Percentiles rank a stretch among this genome's conserved stretches.
phyloP scores from a whole-genome alignment of 2,329 filamentous ascomycete genomes.

The Aspergillus sojae region DNA sequence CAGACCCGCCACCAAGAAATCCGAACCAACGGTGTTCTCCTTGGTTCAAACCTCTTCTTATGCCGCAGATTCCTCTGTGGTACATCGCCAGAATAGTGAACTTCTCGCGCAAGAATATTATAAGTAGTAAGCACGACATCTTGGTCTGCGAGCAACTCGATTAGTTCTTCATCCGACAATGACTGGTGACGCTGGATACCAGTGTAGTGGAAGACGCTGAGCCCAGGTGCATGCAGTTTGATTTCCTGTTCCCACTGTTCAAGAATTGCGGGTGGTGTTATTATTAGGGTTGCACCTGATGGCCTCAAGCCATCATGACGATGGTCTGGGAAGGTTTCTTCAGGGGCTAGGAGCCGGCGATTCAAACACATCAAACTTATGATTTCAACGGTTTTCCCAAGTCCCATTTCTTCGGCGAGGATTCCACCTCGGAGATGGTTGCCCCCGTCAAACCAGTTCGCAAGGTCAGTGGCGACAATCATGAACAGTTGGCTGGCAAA shows the following conservation, averaged over 20 bases:
- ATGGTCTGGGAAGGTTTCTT: conserved; percentile 18
- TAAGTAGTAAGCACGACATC: conserved; percentile 68
- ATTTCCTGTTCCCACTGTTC: conserved; percentile 67
- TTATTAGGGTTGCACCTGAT: conserved; percentile 63
- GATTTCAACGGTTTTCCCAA: conserved; percentile 55
- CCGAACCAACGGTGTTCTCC: conserved; percentile 74
- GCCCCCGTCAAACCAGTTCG: conserved; percentile 34
- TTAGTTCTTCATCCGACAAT: conserved; percentile 42
- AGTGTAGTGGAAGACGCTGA: conserved; percentile 60
- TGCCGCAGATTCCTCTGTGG: conserved; percentile 71
- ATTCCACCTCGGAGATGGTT: conserved; percentile 46
- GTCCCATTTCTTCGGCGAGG: conserved; percentile 54
- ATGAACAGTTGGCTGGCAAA: conserved; percentile 48
- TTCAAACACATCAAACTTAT: conserved; percentile 50
- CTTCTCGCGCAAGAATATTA: conserved; percentile 73
- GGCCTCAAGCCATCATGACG: conserved; percentile 30
- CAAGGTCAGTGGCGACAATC: conserved; percentile 40
- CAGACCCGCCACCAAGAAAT: conserved; percentile 86
- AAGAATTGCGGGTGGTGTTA: conserved; percentile 63
- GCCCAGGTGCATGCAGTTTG: conserved; percentile 57
- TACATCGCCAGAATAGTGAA: conserved; percentile 72
- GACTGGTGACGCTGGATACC: conserved; percentile 50
- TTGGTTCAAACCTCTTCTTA: conserved; percentile 65
- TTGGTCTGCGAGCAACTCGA: conserved; percentile 49
- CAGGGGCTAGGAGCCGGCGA: conserved; percentile 24